Base-by-base conservation (phyloP, 192 early-diverging fungal species). In the Rhizophagus prolifer region DNA sequence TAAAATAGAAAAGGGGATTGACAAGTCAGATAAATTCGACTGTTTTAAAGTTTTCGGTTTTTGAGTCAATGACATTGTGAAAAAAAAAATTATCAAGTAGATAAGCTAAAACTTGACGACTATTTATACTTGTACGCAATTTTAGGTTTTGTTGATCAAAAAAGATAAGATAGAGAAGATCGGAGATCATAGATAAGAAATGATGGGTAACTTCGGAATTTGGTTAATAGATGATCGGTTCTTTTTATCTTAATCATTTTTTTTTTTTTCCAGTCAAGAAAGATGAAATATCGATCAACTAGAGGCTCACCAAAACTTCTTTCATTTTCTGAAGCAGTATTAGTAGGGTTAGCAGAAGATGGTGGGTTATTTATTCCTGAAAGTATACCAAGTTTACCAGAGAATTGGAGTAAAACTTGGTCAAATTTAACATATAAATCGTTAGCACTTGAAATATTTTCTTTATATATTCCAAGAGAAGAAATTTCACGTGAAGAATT, bases 311-410 rank as follows among this genome's bases (percentile, higher is more conserved):
- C 86, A 47, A 78, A 82, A 26, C 87, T 86, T 73, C 85, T 90
- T 72, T 82, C 92, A 54, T 97, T 99, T 78, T 95, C 97, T 85
- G 91, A 94, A 82, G 95, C 95, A 36, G 95, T 99, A 44, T 86
- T 97, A 70, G 87, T 92, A 60, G 97, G 97, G 46, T 91, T 98
- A 54, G 91, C 96, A 2, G 84, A 91, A 50, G 97, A 98, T 85
- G 97, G 97, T 50, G 96, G 97, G 30, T 89, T 99, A 44, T 98
- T 93, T 84, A 94, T 98, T 70, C 97, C 97, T 28, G 86, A 93
- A 77, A 75, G 82, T 58, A 92, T 99, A 46, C 97, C 97, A 9
- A 46, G 76, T 23, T 84, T 93, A 59, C 90, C 93, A 38, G 60
- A 75, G 5, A 87, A 94, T 85, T 93, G 95, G 89, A 82, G 86